Evolutionary conservation across 495 filamentous ascomycete species (phyloP), one percentile per base, ranked within the genome.

Genomic region (Aspergillus biplanus): DNA sequence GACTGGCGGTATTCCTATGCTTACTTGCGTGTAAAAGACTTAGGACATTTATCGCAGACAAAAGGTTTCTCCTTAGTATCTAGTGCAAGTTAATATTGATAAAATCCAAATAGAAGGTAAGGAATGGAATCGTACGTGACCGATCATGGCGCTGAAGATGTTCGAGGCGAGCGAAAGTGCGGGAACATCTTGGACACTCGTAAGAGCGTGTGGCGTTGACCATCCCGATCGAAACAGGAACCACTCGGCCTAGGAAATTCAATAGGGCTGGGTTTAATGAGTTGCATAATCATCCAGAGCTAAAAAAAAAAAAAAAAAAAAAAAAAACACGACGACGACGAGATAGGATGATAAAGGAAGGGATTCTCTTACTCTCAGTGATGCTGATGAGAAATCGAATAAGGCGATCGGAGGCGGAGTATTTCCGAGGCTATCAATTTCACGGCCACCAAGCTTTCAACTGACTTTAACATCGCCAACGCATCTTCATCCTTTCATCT

Each of bases 41-140:
- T 77, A 49, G 74, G 70, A 50, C 78, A 80, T 63, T 71, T 68
- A 6, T 62, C 56, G 39, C 76, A 80, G 59, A 52, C 54, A 55
- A 72, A 80, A 2, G 78, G 78, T 56, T 80, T 80, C 60, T 80
- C 78, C 39, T 78, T 80, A 11, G 78, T 80, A 57, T 80, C 78
- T 80, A 49, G 54, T 11, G 33, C 15, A 33, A 52, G 59, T 72
- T 61, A 70, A 54, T 65, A 44, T 66, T 32, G 13, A 34, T n/a
- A 44, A 33, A 31, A n/a, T 47, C 18, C 12, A 27, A 31, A 33
- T 32, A 39, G 27, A 58, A 42, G 58, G n/a, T 33, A 16, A 7
- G 37, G 12, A 56, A 63, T 33, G 34, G 37, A 33, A n/a, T 12
- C 67, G 52, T 74, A 80, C 78, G 78, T n/a, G 75, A 78, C 44